A percentile compares a stretch with the other conserved stretches of the same genome.
phyloP scores from a whole-genome alignment of 2,329 filamentous ascomycete genomes.

The Tolypocladium amazonense region DNA sequence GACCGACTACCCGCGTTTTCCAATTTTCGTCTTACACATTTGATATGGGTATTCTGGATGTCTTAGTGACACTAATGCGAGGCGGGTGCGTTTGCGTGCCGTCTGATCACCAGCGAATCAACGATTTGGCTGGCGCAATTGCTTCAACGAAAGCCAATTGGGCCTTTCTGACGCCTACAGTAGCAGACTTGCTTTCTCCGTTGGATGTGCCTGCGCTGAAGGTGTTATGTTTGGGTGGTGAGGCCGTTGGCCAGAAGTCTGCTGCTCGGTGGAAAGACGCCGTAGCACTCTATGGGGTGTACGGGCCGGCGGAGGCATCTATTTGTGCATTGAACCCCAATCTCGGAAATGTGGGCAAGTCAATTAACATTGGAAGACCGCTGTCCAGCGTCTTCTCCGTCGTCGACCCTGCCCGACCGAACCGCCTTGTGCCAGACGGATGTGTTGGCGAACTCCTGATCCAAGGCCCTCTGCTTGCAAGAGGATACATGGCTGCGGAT shows the following conservation, averaged over 20 bases:
- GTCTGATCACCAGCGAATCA: slow-evolving; percentile 5
- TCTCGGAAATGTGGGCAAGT: neutral
- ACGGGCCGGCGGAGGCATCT: neutral
- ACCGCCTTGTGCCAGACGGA: slow-evolving; percentile 16
- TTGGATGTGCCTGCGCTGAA: neutral
- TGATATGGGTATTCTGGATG: slow-evolving; percentile 7
- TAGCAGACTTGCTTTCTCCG: slow-evolving; percentile 3
- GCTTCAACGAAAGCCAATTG: neutral
- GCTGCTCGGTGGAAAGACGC: neutral
- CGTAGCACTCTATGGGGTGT: neutral
- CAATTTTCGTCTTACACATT: slow-evolving; percentile 11
- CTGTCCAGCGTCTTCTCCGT: slow-evolving; percentile 11
- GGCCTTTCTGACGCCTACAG: slow-evolving; percentile 3
- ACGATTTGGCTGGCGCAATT: slow-evolving; percentile 6
- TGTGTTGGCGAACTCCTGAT: slow-evolving; percentile 21
- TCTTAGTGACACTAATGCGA: slow-evolving; percentile 6
- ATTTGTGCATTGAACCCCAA: neutral
- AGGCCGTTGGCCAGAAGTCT: neutral
- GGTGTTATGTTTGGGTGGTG: neutral
- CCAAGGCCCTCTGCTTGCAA: slow-evolving; percentile 31
- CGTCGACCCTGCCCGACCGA: slow-evolving; percentile 12
- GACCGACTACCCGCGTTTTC: slow-evolving; percentile 4
- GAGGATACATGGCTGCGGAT: slow-evolving; percentile 36
- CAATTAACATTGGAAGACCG: neutral
- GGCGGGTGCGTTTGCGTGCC: slow-evolving; percentile 9